A percentile compares a stretch with the other conserved stretches of the same genome.
phyloP scores from a whole-genome alignment of 202 grass and related monocot genomes.

The Setaria viridis region DNA sequence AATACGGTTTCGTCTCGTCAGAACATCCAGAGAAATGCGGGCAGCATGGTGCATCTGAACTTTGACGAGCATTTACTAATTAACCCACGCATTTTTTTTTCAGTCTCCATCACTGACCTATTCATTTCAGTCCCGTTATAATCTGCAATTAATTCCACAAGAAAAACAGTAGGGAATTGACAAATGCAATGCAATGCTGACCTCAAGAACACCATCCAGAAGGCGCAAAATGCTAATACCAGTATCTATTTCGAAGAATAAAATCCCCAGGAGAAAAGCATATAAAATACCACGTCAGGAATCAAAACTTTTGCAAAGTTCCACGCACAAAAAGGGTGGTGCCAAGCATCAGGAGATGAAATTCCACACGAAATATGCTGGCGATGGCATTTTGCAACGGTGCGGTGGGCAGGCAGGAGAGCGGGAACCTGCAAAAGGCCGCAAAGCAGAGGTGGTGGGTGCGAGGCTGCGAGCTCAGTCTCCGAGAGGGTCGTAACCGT shows the following conservation, averaged over 20 bases:
- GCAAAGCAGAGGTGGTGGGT: constrained; percentile 9
- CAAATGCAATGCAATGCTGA: background rate
- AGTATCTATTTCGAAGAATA: too few relatives aligned
- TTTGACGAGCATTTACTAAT: too few relatives aligned
- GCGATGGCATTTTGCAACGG: background rate
- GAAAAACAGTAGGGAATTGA: background rate
- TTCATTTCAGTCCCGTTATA: background rate
- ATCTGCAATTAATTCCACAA: background rate
- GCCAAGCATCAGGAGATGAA: background rate
- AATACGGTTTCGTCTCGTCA: background rate
- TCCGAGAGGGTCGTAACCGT: constrained; percentile 42
- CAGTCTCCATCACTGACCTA: background rate
- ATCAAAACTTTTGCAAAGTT: constrained; percentile 1
- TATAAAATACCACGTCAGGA: background rate
- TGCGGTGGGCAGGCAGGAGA: constrained; percentile 1
- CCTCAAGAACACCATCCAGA: background rate
- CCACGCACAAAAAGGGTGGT: background rate
- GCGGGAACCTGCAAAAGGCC: constrained; percentile 18
- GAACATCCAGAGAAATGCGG: too few relatives aligned
- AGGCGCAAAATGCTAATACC: too few relatives aligned
- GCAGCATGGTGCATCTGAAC: too few relatives aligned
- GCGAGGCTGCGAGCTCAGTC: constrained; percentile 29
- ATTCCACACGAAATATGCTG: constrained; percentile 14
- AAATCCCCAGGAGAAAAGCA: background rate
- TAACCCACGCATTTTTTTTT: background rate